Evolutionary conservation across 306 rosid species (phyloP), one percentile per base, ranked within the genome.

Genomic region (Lotus japonicus): DNA sequence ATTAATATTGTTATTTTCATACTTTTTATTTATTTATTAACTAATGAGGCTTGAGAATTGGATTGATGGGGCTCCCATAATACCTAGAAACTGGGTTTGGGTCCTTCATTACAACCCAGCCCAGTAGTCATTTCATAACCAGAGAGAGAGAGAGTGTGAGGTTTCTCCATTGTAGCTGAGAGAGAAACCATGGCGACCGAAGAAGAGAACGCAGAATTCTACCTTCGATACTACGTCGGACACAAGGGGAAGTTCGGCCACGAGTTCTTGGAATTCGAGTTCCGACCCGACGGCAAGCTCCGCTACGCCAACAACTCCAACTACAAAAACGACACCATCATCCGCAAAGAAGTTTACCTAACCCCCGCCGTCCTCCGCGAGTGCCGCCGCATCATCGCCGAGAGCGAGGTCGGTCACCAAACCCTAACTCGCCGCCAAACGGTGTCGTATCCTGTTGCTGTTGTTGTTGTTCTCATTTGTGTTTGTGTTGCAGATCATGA

Each of bases 301-400:
- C 95, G 99, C 2, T 94, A 94, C 43, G 99, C 99, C 38, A 94
- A 94, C 80, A 94, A 94, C 79, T 94, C 99, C 82, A 94, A 94
- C 80, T 94, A 94, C 96, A 94, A 94, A 72, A 94, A 94, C 86
- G 97, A 94, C 70, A 94, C 96, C 70, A 94, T 94, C 82, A 94
- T 94, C 46, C 97, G 99, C 76, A 94, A 94, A 81, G 96, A 94
- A 82, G 92, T 90, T 74, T 94, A 84, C 61, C 90, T 94, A 66
- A 86, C 97, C 44, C 96, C 99, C 7, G 95, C 97, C 19, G 97
- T 90, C 26, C 75, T 94, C 56, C 90, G 96, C 14, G 96, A 94
- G 71, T 94, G 97, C 16, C 97, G 97, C 36, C 96, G 96, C 9
- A 86, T 94, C 74, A 90, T 94, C 60, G 6, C 90, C 14, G 92